These are phyloP conservation scores for Aschersonia sp. DNA, from an alignment of 2,329 filamentous ascomycete genomes.

Conservation along the genomic window DNA sequence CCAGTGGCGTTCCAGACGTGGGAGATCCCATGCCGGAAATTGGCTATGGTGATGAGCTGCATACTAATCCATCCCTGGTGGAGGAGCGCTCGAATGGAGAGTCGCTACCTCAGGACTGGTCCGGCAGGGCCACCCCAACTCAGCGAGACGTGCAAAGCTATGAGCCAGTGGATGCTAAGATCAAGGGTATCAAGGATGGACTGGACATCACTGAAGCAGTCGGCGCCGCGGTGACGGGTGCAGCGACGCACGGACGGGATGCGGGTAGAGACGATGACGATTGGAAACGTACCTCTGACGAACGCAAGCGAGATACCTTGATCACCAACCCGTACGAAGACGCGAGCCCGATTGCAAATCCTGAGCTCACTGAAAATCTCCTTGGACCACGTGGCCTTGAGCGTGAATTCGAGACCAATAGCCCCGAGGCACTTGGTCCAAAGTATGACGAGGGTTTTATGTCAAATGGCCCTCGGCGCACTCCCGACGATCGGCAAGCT, in stretches of 20 bases:
- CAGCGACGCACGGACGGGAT: conserved; percentile 34
- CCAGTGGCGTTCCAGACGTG: conserved; percentile 54
- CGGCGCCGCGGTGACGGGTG: conserved; percentile 37
- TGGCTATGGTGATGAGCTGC: conserved; percentile 57
- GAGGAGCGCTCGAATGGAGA: conserved; percentile 53
- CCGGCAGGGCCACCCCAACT: conserved; percentile 38
- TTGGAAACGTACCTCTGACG: conserved; percentile 46
- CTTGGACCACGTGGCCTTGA: conserved; percentile 24
- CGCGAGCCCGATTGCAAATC: conserved; percentile 45
- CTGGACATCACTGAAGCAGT: conserved; percentile 35
- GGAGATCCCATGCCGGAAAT: conserved; percentile 64
- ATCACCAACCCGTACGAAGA: conserved; percentile 55
- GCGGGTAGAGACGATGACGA: conserved; percentile 46
- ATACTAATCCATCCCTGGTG: conserved; percentile 74
- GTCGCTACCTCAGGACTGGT: conserved; percentile 30
- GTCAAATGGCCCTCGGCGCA: conserved; percentile 50
- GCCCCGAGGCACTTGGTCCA: conserved; percentile 40
- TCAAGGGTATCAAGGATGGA: conserved; percentile 11
- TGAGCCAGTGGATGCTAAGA: conserved; percentile 15
- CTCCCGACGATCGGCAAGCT: conserved; percentile 30
- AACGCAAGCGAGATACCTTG: conserved; percentile 50
- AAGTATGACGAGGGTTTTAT: conserved; percentile 83
- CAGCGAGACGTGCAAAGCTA: conserved; percentile 13
- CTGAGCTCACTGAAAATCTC: conserved; percentile 34
- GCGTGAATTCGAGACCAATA: conserved; percentile 34